Evolutionary conservation across 2,329 filamentous ascomycete genomes (phyloP).

Genomic region (Pyrenophora tritici-repentis): DNA sequence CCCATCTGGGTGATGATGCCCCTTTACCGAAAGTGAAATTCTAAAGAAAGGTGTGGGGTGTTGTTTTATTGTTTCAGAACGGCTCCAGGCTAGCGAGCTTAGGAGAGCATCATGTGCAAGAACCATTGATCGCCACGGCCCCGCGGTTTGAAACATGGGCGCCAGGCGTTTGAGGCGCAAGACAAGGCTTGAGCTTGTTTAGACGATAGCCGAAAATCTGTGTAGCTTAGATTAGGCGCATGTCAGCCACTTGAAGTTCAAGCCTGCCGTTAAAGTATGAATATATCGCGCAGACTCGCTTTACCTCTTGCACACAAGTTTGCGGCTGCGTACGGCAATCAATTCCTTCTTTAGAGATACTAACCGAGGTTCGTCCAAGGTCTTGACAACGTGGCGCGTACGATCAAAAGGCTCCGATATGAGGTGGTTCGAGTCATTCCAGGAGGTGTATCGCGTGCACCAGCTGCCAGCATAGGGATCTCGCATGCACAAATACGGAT

Average conservation of each 20-base stretch:
- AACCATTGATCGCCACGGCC: conserved; percentile 19
- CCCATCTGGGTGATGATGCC: conserved; percentile 3
- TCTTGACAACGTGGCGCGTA: not conserved
- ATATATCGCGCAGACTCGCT: not conserved
- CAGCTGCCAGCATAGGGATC: no score
- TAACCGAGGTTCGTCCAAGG: not conserved
- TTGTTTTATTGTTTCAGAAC: conserved; percentile 22
- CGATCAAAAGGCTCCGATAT: no score
- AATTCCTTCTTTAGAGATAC: not conserved
- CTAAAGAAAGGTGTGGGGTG: conserved; percentile 28
- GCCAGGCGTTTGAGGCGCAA: conserved; percentile 14
- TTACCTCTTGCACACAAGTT: not conserved
- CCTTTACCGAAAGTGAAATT: conserved; percentile 22
- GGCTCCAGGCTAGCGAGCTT: conserved; percentile 14
- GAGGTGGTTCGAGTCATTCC: no score
- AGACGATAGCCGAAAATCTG: not conserved
- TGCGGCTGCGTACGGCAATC: not conserved
- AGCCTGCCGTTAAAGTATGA: not conserved
- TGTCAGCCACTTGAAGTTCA: not conserved
- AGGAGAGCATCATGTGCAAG: conserved; percentile 10
- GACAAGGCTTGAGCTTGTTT: conserved; percentile 3
- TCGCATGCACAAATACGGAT: no score
- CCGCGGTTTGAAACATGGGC: conserved; percentile 10
- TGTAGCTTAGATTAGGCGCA: not conserved
- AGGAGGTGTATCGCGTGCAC: no score